These are phyloP conservation scores for Melanopsichium pennsylvanicum DNA, from an alignment of 1,284 basidiomycete species.

Conservation along the genomic window DNA sequence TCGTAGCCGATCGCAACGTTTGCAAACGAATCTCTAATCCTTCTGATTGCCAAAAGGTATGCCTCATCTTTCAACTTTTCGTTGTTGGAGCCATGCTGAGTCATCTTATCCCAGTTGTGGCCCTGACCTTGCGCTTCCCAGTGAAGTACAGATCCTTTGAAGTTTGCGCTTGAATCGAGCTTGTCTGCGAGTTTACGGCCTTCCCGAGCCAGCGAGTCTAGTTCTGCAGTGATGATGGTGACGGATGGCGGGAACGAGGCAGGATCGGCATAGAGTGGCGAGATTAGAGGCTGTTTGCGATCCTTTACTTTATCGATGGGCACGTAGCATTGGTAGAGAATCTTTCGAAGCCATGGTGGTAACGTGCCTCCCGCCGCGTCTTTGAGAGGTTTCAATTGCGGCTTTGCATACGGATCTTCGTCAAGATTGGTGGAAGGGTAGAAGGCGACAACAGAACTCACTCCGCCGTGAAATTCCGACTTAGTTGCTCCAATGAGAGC, in stretches of 20 bases:
- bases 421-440: constrained; percentile 51
- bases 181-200: constrained; percentile 26
- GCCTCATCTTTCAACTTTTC: constrained; percentile 40
- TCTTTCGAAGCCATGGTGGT: constrained; percentile 35
- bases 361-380: constrained; percentile 39
- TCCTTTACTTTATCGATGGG: constrained; percentile 29
- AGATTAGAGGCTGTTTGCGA: constrained; percentile 40
- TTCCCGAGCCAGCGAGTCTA: constrained; percentile 44
- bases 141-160: constrained; percentile 25
- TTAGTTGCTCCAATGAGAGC: constrained; percentile 32
- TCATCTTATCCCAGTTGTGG: constrained; percentile 55
- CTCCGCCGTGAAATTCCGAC: constrained; percentile 19
- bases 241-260: constrained; percentile 25
- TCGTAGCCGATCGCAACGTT: constrained; percentile 17
- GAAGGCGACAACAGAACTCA: constrained; percentile 42
- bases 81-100: constrained; percentile 15
- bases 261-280: constrained; percentile 35
- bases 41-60: constrained; percentile 23
- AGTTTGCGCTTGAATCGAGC: constrained; percentile 3
- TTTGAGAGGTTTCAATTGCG: constrained; percentile 30
- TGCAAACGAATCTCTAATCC: constrained; percentile 36
- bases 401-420: constrained; percentile 45
- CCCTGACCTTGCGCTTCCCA: constrained; percentile 50
- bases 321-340: constrained; percentile 40
- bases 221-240: constrained; percentile 41